phyloP scores from a whole-genome alignment of 768 basidiomycete genomes.

The Boletus speciosus region DNA sequence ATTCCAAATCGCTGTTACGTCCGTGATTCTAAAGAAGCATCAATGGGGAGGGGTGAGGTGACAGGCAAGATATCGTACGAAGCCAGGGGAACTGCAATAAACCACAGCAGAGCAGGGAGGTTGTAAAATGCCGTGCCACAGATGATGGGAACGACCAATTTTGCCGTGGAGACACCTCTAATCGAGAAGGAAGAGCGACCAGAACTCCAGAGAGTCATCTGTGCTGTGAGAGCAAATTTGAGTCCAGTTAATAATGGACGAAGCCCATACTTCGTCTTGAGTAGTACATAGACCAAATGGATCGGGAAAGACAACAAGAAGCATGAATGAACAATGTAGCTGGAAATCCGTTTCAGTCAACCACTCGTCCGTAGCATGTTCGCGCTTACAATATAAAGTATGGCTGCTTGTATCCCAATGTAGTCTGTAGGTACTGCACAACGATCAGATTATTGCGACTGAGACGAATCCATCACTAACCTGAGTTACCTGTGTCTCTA shows the following conservation, averaged over 20 bases:
- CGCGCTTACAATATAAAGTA: conserved; percentile 78
- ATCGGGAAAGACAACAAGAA: conserved; percentile 78
- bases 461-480: conserved; percentile 36
- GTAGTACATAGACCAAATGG: conserved; percentile 66
- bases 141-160: conserved; percentile 34
- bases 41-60: neutral
- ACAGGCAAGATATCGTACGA: conserved; percentile 48
- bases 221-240: conserved; percentile 40
- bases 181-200: neutral
- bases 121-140: conserved; percentile 46
- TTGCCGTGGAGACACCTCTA: conserved; percentile 25
- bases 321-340: conserved; percentile 84
- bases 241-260: conserved; percentile 52
- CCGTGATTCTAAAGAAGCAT: conserved; percentile 55
- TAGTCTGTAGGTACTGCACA: conserved; percentile 72
- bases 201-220: conserved; percentile 14
- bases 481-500: conserved; percentile 74
- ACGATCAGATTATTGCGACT: conserved; percentile 1
- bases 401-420: conserved; percentile 76
- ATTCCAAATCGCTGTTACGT: conserved; percentile 88
- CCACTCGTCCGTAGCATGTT: neutral
- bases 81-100: conserved; percentile 61
- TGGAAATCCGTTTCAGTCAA: conserved; percentile 29
- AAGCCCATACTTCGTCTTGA: conserved; percentile 47
- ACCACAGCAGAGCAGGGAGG: conserved; percentile 71